Conservation (phyloP, 140 eudicot genomes). For the Anethum foeniculum region DNA sequence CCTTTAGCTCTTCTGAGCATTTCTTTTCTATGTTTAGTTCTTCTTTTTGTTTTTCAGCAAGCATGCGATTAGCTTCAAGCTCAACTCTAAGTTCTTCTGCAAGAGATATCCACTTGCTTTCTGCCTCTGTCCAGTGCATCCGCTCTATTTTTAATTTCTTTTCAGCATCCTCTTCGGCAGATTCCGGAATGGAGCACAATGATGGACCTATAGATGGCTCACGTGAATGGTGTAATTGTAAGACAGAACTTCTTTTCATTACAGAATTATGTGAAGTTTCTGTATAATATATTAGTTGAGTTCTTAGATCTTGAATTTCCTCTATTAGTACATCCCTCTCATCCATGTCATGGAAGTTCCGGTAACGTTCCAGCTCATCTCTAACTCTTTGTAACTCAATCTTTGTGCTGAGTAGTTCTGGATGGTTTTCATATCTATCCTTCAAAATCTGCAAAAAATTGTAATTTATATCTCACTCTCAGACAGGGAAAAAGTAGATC, state of each 20-base stretch:
- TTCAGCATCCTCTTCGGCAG: slow-evolving; percentile 37
- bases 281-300: slow-evolving; percentile 65
- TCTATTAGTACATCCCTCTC: slow-evolving; percentile 79
- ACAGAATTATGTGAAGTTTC: slow-evolving; percentile 53
- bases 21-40: slow-evolving; percentile 63
- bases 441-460: slow-evolving; percentile 48
- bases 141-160: slow-evolving; percentile 63
- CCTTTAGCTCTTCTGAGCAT: slow-evolving; percentile 85
- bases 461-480: background rate
- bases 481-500: background rate
- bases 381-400: slow-evolving; percentile 65
- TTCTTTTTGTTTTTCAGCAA: slow-evolving; percentile 50
- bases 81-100: slow-evolving; percentile 63
- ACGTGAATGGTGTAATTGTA: slow-evolving; percentile 49
- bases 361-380: slow-evolving; percentile 70
- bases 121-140: slow-evolving; percentile 55
- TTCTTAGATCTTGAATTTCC: slow-evolving; percentile 74
- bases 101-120: slow-evolving; percentile 72
- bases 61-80: slow-evolving; percentile 48
- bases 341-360: slow-evolving; percentile 79
- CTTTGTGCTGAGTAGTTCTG: slow-evolving; percentile 61
- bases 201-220: slow-evolving; percentile 39
- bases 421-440: slow-evolving; percentile 73
- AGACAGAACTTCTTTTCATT: slow-evolving; percentile 28
- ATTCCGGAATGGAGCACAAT: slow-evolving; percentile 33